Evolutionary conservation across 495 filamentous ascomycete species (phyloP).

Genomic region (Lophium mytilinum): DNA sequence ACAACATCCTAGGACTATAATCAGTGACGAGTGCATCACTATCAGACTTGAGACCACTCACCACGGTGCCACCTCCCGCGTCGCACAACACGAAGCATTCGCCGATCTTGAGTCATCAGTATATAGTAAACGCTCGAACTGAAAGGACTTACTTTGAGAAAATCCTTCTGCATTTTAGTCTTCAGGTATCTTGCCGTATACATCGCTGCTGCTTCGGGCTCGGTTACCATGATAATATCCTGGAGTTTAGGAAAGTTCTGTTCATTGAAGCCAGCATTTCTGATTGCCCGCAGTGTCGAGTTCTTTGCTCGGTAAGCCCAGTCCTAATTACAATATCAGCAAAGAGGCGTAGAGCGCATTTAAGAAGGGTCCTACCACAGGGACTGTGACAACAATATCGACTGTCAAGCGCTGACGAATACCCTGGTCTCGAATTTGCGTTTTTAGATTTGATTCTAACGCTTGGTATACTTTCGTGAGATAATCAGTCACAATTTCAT

Average conservation of each 20-base stretch:
- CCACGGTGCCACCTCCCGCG: slow-evolving; percentile 15
- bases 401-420: slow-evolving; percentile 1
- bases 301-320: slow-evolving; percentile 19
- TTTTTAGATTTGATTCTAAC: not conserved
- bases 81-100: slow-evolving; percentile 16
- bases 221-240: slow-evolving; percentile 10
- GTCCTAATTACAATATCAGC: not conserved
- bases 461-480: slow-evolving; percentile 7
- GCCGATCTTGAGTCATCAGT: not conserved
- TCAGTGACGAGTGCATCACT: not conserved
- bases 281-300: slow-evolving; percentile 11
- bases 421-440: not conserved
- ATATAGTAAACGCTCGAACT: not conserved
- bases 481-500: slow-evolving; percentile 15
- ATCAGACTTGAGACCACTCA: not conserved
- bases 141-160: slow-evolving; percentile 1
- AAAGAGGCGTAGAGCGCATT: not conserved
- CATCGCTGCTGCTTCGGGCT: slow-evolving; percentile 14
- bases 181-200: slow-evolving; percentile 11
- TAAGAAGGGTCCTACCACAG: slow-evolving; percentile 2
- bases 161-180: not conserved
- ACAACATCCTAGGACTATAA: slow-evolving; percentile 5
- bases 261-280: slow-evolving; percentile 13
- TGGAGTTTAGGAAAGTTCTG: slow-evolving; percentile 3
- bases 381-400: slow-evolving; percentile 15